phyloP scores from a whole-genome alignment of 2,329 filamentous ascomycete genomes.

The Epichloe elymi region DNA sequence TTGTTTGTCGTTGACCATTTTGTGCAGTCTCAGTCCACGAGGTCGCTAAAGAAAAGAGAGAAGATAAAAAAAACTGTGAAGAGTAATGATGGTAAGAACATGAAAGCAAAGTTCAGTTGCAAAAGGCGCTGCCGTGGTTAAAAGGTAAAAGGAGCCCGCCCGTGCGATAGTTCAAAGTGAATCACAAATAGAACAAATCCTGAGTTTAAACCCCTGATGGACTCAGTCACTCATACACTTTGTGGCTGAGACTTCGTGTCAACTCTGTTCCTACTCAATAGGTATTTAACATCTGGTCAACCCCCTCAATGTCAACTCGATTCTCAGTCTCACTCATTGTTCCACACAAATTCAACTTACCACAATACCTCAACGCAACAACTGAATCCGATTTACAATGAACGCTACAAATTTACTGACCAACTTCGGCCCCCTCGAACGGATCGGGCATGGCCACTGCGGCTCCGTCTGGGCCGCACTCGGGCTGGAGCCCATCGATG shows the following conservation, averaged over 20 bases:
- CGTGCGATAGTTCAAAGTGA: no score
- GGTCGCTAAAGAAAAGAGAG: no score
- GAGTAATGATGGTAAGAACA: no score
- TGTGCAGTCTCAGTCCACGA: no score
- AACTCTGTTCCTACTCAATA: background rate
- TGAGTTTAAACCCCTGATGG: no score
- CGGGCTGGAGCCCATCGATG: background rate
- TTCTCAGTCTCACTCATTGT: background rate
- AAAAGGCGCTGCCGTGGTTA: no score
- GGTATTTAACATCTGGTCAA: background rate
- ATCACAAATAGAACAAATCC: no score
- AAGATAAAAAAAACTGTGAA: no score
- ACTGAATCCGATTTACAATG: background rate
- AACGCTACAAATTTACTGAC: background rate
- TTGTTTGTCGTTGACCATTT: no score
- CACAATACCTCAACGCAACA: background rate
- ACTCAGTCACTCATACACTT: background rate
- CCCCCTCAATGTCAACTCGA: background rate
- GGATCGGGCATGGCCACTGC: conserved; percentile 3
- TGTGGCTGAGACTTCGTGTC: background rate
- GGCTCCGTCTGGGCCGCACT: conserved; percentile 5
- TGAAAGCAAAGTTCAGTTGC: no score
- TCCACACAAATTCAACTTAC: background rate
- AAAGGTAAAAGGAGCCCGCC: no score
- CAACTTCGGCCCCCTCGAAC: background rate